Conservation (phyloP, 495 filamentous ascomycete species). For the Talaromyces nanjingensis region DNA sequence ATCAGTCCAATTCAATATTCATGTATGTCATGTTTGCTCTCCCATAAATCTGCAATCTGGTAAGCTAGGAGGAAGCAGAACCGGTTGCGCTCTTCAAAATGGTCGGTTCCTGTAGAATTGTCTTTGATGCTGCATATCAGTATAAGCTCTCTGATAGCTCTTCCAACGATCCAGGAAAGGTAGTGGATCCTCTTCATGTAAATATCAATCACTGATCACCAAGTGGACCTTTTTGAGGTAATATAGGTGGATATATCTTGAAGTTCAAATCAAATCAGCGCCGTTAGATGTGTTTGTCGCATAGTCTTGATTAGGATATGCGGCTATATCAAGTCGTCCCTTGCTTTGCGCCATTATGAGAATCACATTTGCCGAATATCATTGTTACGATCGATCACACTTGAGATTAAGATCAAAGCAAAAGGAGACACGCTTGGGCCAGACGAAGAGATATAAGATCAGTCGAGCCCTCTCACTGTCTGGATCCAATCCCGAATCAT, state of each 20-base stretch:
- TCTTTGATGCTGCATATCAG: neutral
- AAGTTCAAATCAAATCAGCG: neutral
- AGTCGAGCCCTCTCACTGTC: neutral
- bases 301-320: neutral
- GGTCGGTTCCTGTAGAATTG: neutral
- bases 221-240: neutral
- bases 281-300: neutral
- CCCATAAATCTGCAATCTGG: neutral
- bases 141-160: neutral
- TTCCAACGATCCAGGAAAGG: neutral
- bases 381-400: neutral
- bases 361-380: neutral
- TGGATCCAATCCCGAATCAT: neutral
- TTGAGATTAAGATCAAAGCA: neutral
- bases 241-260: neutral
- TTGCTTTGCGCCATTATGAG: neutral
- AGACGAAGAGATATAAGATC: constrained; percentile 1
- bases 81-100: neutral
- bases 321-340: neutral
- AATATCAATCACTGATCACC: neutral
- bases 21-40: neutral
- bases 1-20: neutral
- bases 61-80: neutral
- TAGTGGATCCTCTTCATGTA: neutral
- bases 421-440: neutral